Base-by-base conservation (phyloP, 1,284 basidiomycete genomes). In the Sporisorium scitamineum region DNA sequence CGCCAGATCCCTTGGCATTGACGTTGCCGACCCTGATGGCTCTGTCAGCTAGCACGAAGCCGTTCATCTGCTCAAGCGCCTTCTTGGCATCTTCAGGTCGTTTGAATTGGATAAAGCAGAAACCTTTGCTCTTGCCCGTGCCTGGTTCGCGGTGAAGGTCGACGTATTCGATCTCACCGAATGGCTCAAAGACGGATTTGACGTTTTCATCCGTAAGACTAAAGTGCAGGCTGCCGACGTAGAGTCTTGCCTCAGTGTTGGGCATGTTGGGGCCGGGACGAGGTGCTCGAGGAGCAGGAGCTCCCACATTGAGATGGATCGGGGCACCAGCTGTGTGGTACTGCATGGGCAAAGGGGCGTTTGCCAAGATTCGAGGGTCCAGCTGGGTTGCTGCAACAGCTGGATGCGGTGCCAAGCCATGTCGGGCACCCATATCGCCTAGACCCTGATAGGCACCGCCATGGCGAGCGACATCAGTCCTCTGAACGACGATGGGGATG, bases 1-100 rank as follows among this genome's bases (percentile, higher is more conserved):
- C 52, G 14, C 66, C 74, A 2, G 54, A 29, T 42, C 80, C 80
- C 41, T 74, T 74, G 26, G 80, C 74, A 48, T 77, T 78, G 56
- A 83, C 81, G 18, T 80, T 79, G 26, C 81, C 80, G 3, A 85
- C 80, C n/a, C 78, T 54, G 58, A 85, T 84, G 61, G 92, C 92
- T 69, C 96, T 90, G 51, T 95, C 97, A 51, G 97, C 96, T 56
- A 99, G 89, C 81, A 97, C 94, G 84, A 99, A 98, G 13, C 94
- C 94, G 88, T 98, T 94, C 95, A 99, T 98, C 79, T 97, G 94
- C 83, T 97, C 94, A 42, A 96, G 87, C 18, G 96, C 96, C 91
- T 95, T 95, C 85, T 93, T 92, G 20, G 97, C 96, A 84, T 97
- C 93, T 82, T 94, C 92, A 18, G 91, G 88, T 54, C 93, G 89